These are phyloP conservation scores for Orychophragmus violaceus DNA, from an alignment of 345 rosid genomes.

Conservation along the genomic window DNA sequence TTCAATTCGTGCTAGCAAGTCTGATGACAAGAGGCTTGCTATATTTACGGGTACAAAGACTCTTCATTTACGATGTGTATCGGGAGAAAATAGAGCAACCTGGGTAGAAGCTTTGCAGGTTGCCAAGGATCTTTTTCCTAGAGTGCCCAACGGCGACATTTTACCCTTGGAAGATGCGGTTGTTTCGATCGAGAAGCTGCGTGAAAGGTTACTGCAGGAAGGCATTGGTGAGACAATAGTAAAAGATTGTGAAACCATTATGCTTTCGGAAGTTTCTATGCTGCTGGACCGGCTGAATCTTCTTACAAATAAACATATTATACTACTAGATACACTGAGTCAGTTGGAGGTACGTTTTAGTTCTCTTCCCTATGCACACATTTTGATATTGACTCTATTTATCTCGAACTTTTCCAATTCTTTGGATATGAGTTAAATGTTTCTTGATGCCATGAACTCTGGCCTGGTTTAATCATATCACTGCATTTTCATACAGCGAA, in stretches of 20 bases:
- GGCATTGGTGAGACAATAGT: constrained; percentile 58
- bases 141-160: constrained; percentile 59
- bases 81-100: constrained; percentile 69
- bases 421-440: background rate
- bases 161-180: constrained; percentile 60
- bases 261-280: constrained; percentile 66
- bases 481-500: background rate
- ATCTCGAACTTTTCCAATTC: background rate
- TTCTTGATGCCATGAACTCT: background rate
- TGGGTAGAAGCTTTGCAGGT: constrained; percentile 87
- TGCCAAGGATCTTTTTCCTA: constrained; percentile 84
- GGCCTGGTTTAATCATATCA: background rate
- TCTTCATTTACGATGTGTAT: constrained; percentile 75
- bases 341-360: constrained; percentile 69
- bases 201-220: constrained; percentile 67
- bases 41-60: constrained; percentile 97
- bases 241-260: constrained; percentile 83
- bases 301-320: constrained; percentile 62
- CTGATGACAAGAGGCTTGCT: constrained; percentile 93
- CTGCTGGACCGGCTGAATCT: constrained; percentile 64
- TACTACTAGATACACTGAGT: constrained; percentile 69
- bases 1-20: constrained; percentile 86
- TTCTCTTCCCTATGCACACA: background rate
- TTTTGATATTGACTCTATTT: background rate
- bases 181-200: constrained; percentile 84